Conservation (phyloP, 148 eudicot genomes). For the Gaultheria prostrata region DNA sequence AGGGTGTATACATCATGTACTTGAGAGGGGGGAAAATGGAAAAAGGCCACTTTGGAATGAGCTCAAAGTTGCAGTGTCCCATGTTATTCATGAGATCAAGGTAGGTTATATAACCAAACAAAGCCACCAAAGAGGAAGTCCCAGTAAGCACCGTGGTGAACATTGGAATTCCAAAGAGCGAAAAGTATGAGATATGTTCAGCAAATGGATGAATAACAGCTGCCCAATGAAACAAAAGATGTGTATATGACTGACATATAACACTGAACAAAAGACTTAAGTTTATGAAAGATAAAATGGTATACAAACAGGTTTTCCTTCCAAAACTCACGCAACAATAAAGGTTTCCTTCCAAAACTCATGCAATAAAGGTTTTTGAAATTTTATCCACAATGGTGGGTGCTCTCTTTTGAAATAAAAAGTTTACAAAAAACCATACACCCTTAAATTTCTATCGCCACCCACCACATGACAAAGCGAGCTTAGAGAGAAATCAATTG, state of each 20-base stretch:
- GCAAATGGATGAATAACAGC: conserved; percentile 84
- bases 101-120: conserved; percentile 36
- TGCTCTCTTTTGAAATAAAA: neutral
- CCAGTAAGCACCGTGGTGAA: conserved; percentile 23
- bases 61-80: conserved; percentile 82
- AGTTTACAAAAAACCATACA: neutral
- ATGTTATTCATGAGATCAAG: conserved; percentile 69
- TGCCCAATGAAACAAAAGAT: conserved; percentile 19
- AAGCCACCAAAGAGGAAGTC: conserved; percentile 22
- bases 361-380: neutral
- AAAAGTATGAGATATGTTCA: conserved; percentile 51
- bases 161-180: conserved; percentile 54
- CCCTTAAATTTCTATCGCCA: neutral
- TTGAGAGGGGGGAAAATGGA: conserved; percentile 69
- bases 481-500: neutral
- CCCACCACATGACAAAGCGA: neutral
- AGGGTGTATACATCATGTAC: conserved; percentile 66
- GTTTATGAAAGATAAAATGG: too few species aligned
- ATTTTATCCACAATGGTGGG: neutral
- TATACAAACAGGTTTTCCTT: neutral
- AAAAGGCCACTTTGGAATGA: conserved; percentile 51
- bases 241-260: neutral
- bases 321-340: neutral
- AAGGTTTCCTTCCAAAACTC: too few species aligned
- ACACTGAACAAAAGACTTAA: neutral